phyloP scores from a whole-genome alignment of 768 basidiomycete genomes.

The Lactarius hatsudake region DNA sequence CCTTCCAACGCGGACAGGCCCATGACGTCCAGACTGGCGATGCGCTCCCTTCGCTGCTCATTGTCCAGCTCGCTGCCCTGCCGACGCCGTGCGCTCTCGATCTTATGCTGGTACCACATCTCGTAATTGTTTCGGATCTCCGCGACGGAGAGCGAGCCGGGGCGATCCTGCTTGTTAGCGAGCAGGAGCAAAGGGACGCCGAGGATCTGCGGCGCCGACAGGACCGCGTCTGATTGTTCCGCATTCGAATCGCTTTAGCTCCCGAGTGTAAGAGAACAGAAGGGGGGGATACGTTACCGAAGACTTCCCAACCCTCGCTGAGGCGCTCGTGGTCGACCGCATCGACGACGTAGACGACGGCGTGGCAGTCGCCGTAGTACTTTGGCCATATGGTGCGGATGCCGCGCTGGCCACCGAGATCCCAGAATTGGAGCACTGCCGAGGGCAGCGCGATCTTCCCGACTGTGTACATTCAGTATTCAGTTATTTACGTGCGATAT shows the following conservation, averaged over 20 bases:
- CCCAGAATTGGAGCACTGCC: conserved; percentile 94
- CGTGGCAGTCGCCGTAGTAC: conserved; percentile 97
- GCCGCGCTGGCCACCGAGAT: conserved; percentile 91
- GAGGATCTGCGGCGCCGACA: conserved; percentile 86
- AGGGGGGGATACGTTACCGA: conserved; percentile 57
- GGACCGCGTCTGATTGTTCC: conserved; percentile 64
- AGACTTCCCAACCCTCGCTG: conserved; percentile 95
- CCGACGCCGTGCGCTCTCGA: conserved; percentile 60
- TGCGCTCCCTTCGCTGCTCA: conserved; percentile 36
- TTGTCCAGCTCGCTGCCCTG: conserved; percentile 38
- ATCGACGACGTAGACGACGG: conserved; percentile 93
- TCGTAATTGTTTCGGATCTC: conserved; percentile 90
- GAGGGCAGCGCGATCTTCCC: conserved; percentile 93
- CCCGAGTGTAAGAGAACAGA: conserved; percentile 21
- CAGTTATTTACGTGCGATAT: background rate
- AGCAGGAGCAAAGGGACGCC: conserved; percentile 87
- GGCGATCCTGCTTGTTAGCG: conserved; percentile 94
- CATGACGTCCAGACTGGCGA: conserved; percentile 63
- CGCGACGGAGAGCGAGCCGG: conserved; percentile 75
- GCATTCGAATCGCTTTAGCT: conserved; percentile 30
- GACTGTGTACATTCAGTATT: conserved; percentile 45
- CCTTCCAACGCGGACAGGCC: conserved; percentile 90
- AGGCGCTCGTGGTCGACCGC: conserved; percentile 86
- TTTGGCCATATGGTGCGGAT: conserved; percentile 92
- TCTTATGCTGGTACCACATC: conserved; percentile 76